Percentiles rank a stretch among this genome's conserved stretches.
These are phyloP conservation scores for Dipodascus albidus DNA, from an alignment of 805 yeast genomes.

Conservation along the genomic window DNA sequence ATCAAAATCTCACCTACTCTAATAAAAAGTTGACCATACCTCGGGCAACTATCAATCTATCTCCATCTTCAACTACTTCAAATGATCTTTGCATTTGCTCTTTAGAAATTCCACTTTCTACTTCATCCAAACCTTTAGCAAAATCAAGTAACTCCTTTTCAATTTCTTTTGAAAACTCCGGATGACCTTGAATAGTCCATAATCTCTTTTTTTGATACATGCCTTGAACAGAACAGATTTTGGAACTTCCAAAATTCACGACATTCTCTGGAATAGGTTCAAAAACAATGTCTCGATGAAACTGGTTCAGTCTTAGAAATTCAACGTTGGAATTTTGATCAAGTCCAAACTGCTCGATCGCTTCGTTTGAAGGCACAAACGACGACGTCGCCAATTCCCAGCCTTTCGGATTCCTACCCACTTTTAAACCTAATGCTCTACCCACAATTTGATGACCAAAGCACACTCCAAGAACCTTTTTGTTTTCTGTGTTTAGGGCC, in stretches of 20 bases:
- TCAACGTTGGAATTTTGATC: constrained; percentile 19
- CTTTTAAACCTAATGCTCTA: constrained; percentile 50
- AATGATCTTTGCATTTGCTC: neutral
- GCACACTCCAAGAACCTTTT: constrained; percentile 48
- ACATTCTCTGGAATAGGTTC: constrained; percentile 28
- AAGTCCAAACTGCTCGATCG: constrained; percentile 24
- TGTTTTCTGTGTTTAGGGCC: constrained; percentile 10
- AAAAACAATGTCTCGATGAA: constrained; percentile 48
- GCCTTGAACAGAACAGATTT: constrained; percentile 55
- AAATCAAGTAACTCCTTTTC: neutral
- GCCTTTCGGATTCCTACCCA: constrained; percentile 47
- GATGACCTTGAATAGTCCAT: constrained; percentile 81
- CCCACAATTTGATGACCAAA: constrained; percentile 81
- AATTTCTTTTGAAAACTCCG: constrained; percentile 49
- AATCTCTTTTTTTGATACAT: constrained; percentile 39
- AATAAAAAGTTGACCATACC: neutral
- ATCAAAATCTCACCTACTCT: no score
- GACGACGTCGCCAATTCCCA: constrained; percentile 62
- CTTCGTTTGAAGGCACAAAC: constrained; percentile 35
- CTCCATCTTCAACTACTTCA: neutral
- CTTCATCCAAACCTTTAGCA: neutral
- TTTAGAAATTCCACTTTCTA: neutral
- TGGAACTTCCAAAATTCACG: constrained; percentile 40
- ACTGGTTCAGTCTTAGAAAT: constrained; percentile 35
- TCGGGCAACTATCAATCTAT: neutral